These are phyloP conservation scores for Russula sp. DNA, from an alignment of 768 basidiomycete genomes.

Conservation along the genomic window DNA sequence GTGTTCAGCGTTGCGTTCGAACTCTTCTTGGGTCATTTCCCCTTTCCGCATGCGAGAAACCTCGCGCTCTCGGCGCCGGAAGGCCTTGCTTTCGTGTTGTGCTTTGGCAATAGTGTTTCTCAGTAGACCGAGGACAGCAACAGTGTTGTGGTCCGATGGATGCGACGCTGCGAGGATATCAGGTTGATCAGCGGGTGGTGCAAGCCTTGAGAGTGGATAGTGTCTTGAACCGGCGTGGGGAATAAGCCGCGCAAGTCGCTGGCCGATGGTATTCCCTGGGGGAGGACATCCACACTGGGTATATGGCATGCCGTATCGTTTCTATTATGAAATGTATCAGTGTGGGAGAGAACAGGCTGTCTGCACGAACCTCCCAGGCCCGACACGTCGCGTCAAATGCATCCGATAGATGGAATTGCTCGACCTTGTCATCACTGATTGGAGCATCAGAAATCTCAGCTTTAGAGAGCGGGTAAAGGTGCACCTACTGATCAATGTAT, in stretches of 20 bases:
- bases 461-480: background rate
- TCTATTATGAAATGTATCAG: slow-evolving; percentile 28
- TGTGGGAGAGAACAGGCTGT: background rate
- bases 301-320: slow-evolving; percentile 53
- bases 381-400: slow-evolving; percentile 51
- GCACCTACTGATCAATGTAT: slow-evolving; percentile 52
- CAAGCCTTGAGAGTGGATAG: slow-evolving; percentile 32
- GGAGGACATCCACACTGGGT: slow-evolving; percentile 58
- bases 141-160: slow-evolving; percentile 53
- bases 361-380: slow-evolving; percentile 44
- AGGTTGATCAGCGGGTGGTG: slow-evolving; percentile 37
- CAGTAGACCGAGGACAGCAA: slow-evolving; percentile 35
- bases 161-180: slow-evolving; percentile 51
- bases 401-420: slow-evolving; percentile 44
- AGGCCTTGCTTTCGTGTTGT: slow-evolving; percentile 19
- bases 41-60: slow-evolving; percentile 13
- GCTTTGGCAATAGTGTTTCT: slow-evolving; percentile 21
- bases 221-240: slow-evolving; percentile 22
- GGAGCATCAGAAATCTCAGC: background rate
- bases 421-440: slow-evolving; percentile 50
- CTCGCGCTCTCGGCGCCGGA: slow-evolving; percentile 22
- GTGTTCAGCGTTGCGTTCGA: slow-evolving; percentile 15
- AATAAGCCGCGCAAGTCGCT: slow-evolving; percentile 41
- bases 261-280: slow-evolving; percentile 45
- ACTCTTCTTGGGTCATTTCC: slow-evolving; percentile 23